These are phyloP conservation scores for Alternaria sp. DNA, from an alignment of 2,329 filamentous ascomycete species.

Conservation along the genomic window DNA sequence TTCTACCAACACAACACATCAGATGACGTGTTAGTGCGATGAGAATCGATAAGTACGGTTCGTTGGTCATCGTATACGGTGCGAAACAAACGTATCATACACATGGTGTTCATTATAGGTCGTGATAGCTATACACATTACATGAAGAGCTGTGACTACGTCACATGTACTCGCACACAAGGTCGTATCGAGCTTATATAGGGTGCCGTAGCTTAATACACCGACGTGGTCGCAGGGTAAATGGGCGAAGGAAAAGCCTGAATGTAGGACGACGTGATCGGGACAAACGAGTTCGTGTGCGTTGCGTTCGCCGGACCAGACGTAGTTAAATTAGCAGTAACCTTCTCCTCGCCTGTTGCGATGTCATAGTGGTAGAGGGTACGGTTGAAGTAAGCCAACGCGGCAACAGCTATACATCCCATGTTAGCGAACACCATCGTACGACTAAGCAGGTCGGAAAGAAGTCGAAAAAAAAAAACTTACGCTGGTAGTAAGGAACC, in stretches of 20 bases:
- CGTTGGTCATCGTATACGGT: neutral
- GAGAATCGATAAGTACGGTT: neutral
- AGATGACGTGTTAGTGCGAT: neutral
- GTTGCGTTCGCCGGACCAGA: slow-evolving; percentile 49
- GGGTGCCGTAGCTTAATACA: slow-evolving; percentile 8
- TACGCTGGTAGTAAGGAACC: slow-evolving; percentile 54
- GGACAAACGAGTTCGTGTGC: slow-evolving; percentile 51
- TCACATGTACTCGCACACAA: neutral
- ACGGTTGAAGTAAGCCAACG: slow-evolving; percentile 50
- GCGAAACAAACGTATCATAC: neutral
- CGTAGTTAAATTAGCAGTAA: slow-evolving; percentile 47
- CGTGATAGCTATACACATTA: neutral
- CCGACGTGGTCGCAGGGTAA: slow-evolving; percentile 21
- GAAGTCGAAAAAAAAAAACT: neutral
- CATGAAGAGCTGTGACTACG: neutral
- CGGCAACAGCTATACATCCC: slow-evolving; percentile 32
- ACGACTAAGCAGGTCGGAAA: neutral
- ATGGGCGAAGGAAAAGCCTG: slow-evolving; percentile 23
- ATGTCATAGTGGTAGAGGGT: slow-evolving; percentile 49
- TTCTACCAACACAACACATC: neutral
- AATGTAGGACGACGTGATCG: slow-evolving; percentile 35
- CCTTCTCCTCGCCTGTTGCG: slow-evolving; percentile 44
- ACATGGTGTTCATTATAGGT: neutral
- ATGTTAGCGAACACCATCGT: neutral
- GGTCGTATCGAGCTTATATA: neutral